phyloP scores from a whole-genome alignment of 441 rosid species.

The Rhodomyrtus psidioides region DNA sequence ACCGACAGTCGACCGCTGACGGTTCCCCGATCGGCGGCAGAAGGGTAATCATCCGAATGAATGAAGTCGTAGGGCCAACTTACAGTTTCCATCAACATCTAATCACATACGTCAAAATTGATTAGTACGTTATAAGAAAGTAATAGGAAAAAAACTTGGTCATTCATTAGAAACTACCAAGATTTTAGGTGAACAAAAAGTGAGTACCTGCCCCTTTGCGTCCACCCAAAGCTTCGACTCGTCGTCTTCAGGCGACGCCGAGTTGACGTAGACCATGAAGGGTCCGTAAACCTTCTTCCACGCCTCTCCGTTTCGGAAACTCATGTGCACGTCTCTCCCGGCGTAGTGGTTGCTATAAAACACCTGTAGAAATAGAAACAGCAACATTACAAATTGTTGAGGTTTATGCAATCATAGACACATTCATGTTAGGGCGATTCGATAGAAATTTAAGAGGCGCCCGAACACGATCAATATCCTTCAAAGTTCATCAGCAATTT shows the following conservation, averaged over 20 bases:
- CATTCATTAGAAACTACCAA: neutral
- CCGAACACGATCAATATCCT: neutral
- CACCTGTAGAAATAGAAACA: neutral
- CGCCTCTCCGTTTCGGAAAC: neutral
- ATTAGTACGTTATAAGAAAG: neutral
- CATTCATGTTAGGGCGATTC: neutral
- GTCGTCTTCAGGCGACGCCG: neutral
- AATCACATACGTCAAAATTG: neutral
- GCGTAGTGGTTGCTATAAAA: conserved; percentile 3
- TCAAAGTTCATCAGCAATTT: neutral
- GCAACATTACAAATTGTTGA: neutral
- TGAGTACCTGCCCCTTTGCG: neutral
- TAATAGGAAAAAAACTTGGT: neutral
- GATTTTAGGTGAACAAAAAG: neutral
- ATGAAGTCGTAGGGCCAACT: conserved; percentile 29
- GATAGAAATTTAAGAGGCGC: neutral
- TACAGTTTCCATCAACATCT: conserved; percentile 18
- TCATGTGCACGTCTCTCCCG: neutral
- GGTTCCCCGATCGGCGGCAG: conserved; percentile 12
- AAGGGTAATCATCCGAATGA: conserved; percentile 16
- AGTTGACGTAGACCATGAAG: conserved; percentile 4
- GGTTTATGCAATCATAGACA: neutral
- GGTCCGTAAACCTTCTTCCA: conserved; percentile 15
- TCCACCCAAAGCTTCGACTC: conserved; percentile 1
- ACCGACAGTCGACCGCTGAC: conserved; percentile 12